These are phyloP conservation scores for Anisogramma anomala DNA, from an alignment of 2,329 filamentous ascomycete genomes.

Conservation along the genomic window DNA sequence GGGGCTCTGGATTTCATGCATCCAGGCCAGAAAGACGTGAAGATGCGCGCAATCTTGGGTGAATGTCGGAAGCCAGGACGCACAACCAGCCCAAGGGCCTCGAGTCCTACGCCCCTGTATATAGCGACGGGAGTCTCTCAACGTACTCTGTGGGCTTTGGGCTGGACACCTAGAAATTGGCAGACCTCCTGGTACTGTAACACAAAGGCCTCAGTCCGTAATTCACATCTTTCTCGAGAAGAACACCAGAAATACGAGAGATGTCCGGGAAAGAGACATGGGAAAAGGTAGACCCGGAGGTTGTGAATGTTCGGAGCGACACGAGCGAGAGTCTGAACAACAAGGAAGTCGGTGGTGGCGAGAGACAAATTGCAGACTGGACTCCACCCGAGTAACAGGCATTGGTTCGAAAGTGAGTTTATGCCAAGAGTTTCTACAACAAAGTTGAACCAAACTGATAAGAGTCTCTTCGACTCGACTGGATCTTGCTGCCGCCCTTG, in stretches of 20 bases:
- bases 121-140: too few species aligned
- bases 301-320: constrained; percentile 2
- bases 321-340: constrained; percentile 1
- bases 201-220: neutral
- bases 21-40: neutral
- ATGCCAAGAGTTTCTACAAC: neutral
- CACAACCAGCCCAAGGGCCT: neutral
- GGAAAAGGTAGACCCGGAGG: neutral
- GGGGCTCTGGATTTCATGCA: neutral
- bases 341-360: neutral
- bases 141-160: too few species aligned
- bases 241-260: neutral
- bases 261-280: neutral
- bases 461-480: constrained; percentile 5
- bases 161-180: too few species aligned
- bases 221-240: neutral
- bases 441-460: neutral
- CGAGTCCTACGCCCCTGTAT: too few species aligned
- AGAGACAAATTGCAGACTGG: constrained; percentile 2
- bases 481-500: constrained; percentile 12
- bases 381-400: constrained; percentile 9
- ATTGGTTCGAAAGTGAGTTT: constrained; percentile 10
- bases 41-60: neutral
- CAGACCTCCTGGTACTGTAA: neutral
- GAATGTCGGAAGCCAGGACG: neutral